Conservation (phyloP, 1,139 yeast genomes). For the Zygosaccharomyces sapae region DNA sequence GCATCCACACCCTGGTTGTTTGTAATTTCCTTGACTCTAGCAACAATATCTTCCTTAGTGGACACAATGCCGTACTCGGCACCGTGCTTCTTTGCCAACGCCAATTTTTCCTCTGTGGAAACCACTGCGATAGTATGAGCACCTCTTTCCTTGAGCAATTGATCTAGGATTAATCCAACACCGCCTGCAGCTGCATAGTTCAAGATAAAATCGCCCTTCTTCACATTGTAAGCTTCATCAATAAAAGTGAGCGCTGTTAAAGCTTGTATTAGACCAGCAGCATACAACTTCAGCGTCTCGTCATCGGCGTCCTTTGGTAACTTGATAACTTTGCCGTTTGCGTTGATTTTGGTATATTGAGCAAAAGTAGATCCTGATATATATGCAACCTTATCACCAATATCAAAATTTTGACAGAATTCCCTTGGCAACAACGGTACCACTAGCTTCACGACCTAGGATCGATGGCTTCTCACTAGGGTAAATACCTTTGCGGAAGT, state of each 20-base stretch:
- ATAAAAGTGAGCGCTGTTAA: conserved; percentile 72
- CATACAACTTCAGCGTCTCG: conserved; percentile 50
- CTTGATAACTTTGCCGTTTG: conserved; percentile 41
- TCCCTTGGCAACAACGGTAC: conserved; percentile 68
- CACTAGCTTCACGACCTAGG: conserved; percentile 84
- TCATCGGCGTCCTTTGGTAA: conserved; percentile 47
- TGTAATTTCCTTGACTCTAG: conserved; percentile 62
- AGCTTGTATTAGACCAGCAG: conserved; percentile 64
- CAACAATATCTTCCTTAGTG: conserved; percentile 46
- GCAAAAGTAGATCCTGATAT: conserved; percentile 54
- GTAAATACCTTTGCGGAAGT: conserved; percentile 75
- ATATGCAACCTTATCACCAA: conserved; percentile 74
- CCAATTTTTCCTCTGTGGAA: conserved; percentile 63
- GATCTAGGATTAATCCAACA: conserved; percentile 68
- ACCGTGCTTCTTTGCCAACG: conserved; percentile 60
- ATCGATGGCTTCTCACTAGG: conserved; percentile 55
- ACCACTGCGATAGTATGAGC: conserved; percentile 84
- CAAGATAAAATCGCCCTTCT: conserved; percentile 63
- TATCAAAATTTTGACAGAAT: conserved; percentile 50
- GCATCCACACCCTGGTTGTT: conserved; percentile 68
- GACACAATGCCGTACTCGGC: conserved; percentile 71
- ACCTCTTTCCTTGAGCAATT: conserved; percentile 57
- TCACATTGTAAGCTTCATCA: conserved; percentile 59
- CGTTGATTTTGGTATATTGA: conserved; percentile 56
- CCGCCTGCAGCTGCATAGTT: conserved; percentile 97